phyloP scores from a whole-genome alignment of 768 basidiomycete genomes.

The Boletus bicolor region DNA sequence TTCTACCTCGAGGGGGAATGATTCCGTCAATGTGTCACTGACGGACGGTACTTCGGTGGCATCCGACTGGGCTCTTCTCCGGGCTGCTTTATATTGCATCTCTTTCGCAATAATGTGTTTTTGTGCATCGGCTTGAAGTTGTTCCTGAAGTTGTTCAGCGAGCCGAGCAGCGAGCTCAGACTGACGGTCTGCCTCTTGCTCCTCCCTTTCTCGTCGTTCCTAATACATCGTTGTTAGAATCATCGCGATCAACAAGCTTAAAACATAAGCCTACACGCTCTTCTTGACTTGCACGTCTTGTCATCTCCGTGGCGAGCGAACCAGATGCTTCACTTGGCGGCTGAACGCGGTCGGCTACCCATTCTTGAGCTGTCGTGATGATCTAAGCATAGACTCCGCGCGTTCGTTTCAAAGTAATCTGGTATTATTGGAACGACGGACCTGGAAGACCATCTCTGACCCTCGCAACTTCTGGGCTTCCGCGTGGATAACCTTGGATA shows the following conservation, averaged over 20 bases:
- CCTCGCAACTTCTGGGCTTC: constrained; percentile 67
- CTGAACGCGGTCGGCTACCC: constrained; percentile 56
- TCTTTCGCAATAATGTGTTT: constrained; percentile 47
- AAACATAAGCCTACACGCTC: constrained; percentile 47
- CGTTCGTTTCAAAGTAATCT: constrained; percentile 1
- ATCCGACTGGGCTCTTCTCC: constrained; percentile 67
- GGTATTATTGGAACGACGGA: constrained; percentile 27
- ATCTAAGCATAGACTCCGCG: constrained; percentile 42
- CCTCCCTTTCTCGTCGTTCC: constrained; percentile 53
- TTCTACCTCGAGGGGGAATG: constrained; percentile 55
- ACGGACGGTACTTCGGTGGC: constrained; percentile 59
- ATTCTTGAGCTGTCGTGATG: constrained; percentile 65
- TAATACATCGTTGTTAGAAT: constrained; percentile 22
- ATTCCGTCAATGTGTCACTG: constrained; percentile 55
- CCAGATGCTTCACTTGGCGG: constrained; percentile 59
- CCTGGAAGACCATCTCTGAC: constrained; percentile 77
- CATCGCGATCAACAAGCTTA: neutral
- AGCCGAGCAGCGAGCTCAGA: constrained; percentile 47
- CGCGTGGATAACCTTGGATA: constrained; percentile 57
- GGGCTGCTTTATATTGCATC: constrained; percentile 46
- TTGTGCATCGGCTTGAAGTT: constrained; percentile 64
- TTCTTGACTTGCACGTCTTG: constrained; percentile 64
- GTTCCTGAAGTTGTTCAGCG: constrained; percentile 60
- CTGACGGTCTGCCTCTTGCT: constrained; percentile 52
- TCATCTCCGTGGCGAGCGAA: constrained; percentile 80